Percentiles rank a stretch among this genome's conserved stretches.
Evolutionary conservation across 139 green algal species (phyloP).

Genomic region (Asterochloris erici): DNA sequence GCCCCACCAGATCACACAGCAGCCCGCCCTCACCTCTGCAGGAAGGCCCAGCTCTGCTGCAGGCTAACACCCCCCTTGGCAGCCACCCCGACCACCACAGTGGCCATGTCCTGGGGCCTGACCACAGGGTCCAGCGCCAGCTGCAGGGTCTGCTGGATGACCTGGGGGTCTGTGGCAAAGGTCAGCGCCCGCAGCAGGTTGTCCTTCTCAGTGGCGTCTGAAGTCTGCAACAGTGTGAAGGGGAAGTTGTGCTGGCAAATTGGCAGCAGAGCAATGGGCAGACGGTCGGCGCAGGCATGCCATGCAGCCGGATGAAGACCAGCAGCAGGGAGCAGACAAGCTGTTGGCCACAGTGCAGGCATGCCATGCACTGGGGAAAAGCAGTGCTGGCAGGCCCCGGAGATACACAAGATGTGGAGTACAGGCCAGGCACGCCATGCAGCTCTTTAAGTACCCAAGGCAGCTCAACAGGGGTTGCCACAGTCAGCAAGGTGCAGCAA

Average conservation of each 20-base stretch:
- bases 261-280: neutral
- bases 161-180: neutral
- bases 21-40: neutral
- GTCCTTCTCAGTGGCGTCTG: slow-evolving; percentile 38
- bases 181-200: slow-evolving; percentile 37
- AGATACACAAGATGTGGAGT: no score
- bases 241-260: neutral
- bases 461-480: no score
- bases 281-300: neutral
- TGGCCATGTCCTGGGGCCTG: slow-evolving; percentile 27
- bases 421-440: no score
- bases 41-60: slow-evolving; percentile 21
- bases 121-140: slow-evolving; percentile 25
- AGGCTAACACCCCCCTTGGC: neutral
- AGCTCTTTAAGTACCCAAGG: no score
- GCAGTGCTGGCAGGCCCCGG: neutral
- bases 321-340: neutral
- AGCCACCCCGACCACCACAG: neutral
- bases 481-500: no score
- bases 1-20: neutral
- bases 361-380: neutral
- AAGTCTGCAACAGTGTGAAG: neutral
- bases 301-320: slow-evolving; percentile 1
- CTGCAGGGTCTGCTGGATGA: slow-evolving; percentile 20
- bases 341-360: neutral